Percentiles rank a stretch among this genome's conserved stretches.
Evolutionary conservation across 75 land plant species (phyloP).

Genomic region (Selaginella tamariscina): DNA sequence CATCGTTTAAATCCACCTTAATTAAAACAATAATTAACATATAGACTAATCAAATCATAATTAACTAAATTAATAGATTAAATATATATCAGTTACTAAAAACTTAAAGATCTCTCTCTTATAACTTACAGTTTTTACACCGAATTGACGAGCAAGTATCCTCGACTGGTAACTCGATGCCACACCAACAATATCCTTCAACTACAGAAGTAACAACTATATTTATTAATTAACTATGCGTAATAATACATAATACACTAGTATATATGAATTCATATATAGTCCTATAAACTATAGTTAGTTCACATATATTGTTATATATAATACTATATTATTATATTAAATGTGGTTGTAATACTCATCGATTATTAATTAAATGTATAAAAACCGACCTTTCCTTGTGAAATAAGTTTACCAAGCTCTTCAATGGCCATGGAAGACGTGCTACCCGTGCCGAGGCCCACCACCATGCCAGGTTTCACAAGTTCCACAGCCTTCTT

Average conservation of each 20-base stretch:
- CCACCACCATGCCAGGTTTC: conserved; percentile 49
- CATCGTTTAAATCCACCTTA: conserved; percentile 53
- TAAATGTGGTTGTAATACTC: no score
- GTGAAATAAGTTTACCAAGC: conserved; percentile 34
- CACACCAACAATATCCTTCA: conserved; percentile 45
- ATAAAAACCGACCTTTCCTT: conserved; percentile 30
- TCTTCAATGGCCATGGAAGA: conserved; percentile 50
- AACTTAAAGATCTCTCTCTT: not conserved
- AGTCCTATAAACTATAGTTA: no score
- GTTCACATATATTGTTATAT: no score
- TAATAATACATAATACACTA: not conserved
- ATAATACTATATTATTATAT: no score
- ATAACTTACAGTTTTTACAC: conserved; percentile 41
- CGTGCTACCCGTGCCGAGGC: conserved; percentile 49
- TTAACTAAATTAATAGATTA: no score
- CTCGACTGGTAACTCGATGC: conserved; percentile 44
- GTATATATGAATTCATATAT: no score
- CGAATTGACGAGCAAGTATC: conserved; percentile 48
- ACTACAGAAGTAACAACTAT: conserved; percentile 13
- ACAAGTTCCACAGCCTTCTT: conserved; percentile 41
- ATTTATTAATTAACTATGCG: not conserved
- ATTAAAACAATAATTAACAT: not conserved
- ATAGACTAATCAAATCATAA: no score
- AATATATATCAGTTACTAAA: no score
- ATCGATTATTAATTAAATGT: no score